phyloP scores from a whole-genome alignment of 495 filamentous ascomycete species.

The Podospora bellae-mahoneyi region DNA sequence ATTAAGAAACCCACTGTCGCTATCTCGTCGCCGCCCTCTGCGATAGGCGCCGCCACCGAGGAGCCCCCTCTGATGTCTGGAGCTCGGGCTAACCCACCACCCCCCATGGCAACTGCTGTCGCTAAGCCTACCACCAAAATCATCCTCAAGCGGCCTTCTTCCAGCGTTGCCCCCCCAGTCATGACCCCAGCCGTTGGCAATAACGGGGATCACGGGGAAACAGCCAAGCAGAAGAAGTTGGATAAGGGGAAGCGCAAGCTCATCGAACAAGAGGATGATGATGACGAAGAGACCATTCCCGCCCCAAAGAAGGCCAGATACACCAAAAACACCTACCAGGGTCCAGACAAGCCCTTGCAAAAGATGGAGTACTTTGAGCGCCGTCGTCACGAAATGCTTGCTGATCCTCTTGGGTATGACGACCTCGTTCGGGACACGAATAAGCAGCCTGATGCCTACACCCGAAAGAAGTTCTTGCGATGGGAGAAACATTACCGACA shows the following conservation, averaged over 20 bases:
- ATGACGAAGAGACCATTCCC: background rate
- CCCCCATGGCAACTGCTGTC: background rate
- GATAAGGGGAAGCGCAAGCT: background rate
- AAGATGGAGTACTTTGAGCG: constrained; percentile 21
- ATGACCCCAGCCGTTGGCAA: background rate
- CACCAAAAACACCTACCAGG: constrained; percentile 6
- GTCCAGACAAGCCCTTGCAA: background rate
- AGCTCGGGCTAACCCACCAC: background rate
- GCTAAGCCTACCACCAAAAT: background rate
- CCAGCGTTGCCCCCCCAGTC: background rate
- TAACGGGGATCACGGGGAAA: background rate
- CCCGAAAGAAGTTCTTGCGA: constrained; percentile 5
- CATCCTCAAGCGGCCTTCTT: background rate
- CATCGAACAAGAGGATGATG: background rate
- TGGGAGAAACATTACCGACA: constrained; percentile 11
- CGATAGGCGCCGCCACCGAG: background rate
- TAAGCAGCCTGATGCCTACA: constrained; percentile 2
- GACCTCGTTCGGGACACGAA: constrained; percentile 27
- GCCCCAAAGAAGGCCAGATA: background rate
- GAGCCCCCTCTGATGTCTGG: background rate
- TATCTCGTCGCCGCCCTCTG: background rate
- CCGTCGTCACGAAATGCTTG: constrained; percentile 26
- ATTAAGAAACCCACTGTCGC: background rate
- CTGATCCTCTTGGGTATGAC: constrained; percentile 29
- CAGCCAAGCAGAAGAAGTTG: background rate